phyloP scores from a whole-genome alignment of 805 yeast genomes.

The Ogataea nonfermentans region DNA sequence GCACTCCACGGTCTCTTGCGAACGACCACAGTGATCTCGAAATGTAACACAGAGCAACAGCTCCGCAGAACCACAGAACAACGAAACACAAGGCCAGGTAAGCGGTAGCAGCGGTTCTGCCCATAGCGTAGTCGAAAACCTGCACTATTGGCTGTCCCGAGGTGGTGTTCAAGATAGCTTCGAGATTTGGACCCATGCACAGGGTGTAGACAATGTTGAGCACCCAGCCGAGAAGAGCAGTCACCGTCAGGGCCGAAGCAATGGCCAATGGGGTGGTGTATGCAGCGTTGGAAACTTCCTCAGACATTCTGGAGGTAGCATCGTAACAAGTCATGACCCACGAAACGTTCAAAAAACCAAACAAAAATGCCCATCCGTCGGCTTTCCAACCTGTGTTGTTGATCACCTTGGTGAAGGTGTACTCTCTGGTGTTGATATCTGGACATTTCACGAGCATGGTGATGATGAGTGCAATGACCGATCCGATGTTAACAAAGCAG shows the following conservation, averaged over 20 bases:
- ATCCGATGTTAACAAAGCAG: slow-evolving; percentile 48
- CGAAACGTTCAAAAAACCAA: slow-evolving; percentile 55
- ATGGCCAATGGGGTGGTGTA: slow-evolving; percentile 58
- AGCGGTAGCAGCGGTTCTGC: slow-evolving; percentile 52
- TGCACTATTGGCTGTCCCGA: slow-evolving; percentile 56
- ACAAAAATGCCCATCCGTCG: slow-evolving; percentile 56
- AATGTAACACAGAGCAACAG: slow-evolving; percentile 48
- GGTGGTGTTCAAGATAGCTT: slow-evolving; percentile 31
- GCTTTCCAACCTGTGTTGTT: slow-evolving; percentile 50
- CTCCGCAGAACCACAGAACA: slow-evolving; percentile 52
- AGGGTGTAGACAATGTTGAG: slow-evolving; percentile 47
- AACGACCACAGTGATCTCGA: slow-evolving; percentile 56
- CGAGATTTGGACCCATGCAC: slow-evolving; percentile 42
- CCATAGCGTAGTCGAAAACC: slow-evolving; percentile 48
- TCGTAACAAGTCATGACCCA: slow-evolving; percentile 62
- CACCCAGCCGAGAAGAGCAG: slow-evolving; percentile 50
- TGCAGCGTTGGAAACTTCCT: slow-evolving; percentile 54
- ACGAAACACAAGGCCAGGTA: slow-evolving; percentile 48
- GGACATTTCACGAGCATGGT: slow-evolving; percentile 56
- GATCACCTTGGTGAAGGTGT: slow-evolving; percentile 47
- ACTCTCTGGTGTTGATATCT: slow-evolving; percentile 42
- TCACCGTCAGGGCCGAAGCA: slow-evolving; percentile 48
- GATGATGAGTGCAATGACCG: slow-evolving; percentile 48
- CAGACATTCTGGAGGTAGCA: slow-evolving; percentile 54
- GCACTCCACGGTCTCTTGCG: slow-evolving; percentile 55